Evolutionary conservation across 2,329 filamentous ascomycete species (phyloP), one percentile per base, ranked within the genome.

Genomic region (Rhynchosporium graminicola): DNA sequence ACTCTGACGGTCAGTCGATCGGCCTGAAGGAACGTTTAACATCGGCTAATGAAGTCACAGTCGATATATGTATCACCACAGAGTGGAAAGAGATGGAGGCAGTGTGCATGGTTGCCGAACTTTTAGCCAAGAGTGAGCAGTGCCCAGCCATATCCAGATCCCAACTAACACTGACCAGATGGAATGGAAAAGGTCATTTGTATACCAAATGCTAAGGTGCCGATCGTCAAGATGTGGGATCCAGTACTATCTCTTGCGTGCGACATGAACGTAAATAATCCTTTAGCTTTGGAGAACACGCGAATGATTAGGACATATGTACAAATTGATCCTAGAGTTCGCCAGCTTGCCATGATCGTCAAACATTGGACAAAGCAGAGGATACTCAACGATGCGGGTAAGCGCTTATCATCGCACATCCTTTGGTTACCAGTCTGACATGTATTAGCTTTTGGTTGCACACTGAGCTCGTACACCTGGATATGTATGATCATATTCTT

Each of bases 231-330:
- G 80, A 91, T 97, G 61, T 99, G 95, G 93, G 95, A 99, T 75
- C 95, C 95, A 3, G 92, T 97, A 75, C 81, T 97, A 62, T 82
- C 88, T 67, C 81, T 99, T 57, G 90, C 92, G 15, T 97, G 93
- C 76, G 95, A 99, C 74, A 95, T 99, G 89, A 99, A 99, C 71
- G 93, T 99, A 78, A 99, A 99, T 79, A 99, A 98, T 72, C 95
- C 93, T 0, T 78, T 96, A 59, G 95, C 95, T 3, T 80, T 99
- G 65, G 93, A 98, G 76, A 99, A 99, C 73, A 99, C 95, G 13
- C 87, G 93, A 57, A 96, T 99, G 93, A 95, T 99, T 71, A 91
- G 93, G 74, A 97, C 92, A 0, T 99, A 99, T 77, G 92, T 99
- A 65, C 88, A 96, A 72, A 89, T 96, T 62, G 95, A 99, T 76